Conservation (phyloP, 1,284 basidiomycete genomes). For the Pseudozyma pruni region DNA sequence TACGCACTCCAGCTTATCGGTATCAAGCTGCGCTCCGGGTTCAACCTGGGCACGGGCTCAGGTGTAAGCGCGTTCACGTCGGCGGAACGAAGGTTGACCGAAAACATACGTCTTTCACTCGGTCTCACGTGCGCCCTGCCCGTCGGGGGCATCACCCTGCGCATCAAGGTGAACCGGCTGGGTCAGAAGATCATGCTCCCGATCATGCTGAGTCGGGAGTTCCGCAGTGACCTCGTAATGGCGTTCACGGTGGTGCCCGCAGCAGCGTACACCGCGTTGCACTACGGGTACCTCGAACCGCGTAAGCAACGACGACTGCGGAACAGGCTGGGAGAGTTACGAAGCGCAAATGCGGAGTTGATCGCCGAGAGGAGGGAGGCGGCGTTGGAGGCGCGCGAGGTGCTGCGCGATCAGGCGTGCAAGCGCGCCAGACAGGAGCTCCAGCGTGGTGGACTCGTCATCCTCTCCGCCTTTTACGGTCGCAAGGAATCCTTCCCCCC, state of each 20-base stretch:
- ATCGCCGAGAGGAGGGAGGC: conserved; percentile 74
- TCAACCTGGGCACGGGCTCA: conserved; percentile 59
- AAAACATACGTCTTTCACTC: conserved; percentile 64
- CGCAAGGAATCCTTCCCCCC: conserved; percentile 31
- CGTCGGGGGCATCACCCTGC: conserved; percentile 62
- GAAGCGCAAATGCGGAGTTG: conserved; percentile 74
- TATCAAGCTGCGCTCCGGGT: conserved; percentile 70
- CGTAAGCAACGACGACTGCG: conserved; percentile 69
- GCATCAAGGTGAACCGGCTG: conserved; percentile 70
- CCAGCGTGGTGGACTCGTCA: conserved; percentile 73
- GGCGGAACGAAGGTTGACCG: conserved; percentile 67
- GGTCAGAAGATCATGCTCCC: conserved; percentile 74
- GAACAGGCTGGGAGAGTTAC: conserved; percentile 71
- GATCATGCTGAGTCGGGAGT: conserved; percentile 72
- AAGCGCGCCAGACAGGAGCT: conserved; percentile 69
- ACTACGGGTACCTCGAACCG: conserved; percentile 75
- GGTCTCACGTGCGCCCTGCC: conserved; percentile 65
- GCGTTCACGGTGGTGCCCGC: conserved; percentile 73
- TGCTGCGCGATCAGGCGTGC: conserved; percentile 70
- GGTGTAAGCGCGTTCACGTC: conserved; percentile 62
- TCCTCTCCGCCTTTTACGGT: conserved; percentile 77
- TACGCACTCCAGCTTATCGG: conserved; percentile 69
- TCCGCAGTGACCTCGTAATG: conserved; percentile 71
- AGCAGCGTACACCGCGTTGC: conserved; percentile 71
- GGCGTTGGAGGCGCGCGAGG: conserved; percentile 72